A percentile compares a stretch with the other conserved stretches of the same genome.
These are phyloP conservation scores for Pascua guehoae DNA, from an alignment of 1,284 basidiomycete genomes.

Conservation along the genomic window DNA sequence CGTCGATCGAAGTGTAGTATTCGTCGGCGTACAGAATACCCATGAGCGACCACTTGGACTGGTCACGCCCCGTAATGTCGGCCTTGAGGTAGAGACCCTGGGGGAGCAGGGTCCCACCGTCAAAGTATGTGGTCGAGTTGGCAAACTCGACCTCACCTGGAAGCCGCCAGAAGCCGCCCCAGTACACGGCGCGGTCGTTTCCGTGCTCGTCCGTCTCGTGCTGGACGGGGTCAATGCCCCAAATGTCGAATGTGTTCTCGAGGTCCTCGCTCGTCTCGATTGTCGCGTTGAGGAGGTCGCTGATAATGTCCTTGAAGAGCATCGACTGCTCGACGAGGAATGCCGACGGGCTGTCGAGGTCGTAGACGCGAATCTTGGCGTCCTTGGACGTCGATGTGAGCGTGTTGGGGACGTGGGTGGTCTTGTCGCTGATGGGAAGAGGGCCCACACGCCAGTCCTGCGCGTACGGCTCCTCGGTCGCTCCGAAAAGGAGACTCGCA, in stretches of 20 bases:
- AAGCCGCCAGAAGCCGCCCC: conserved; percentile 23
- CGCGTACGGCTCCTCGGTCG: conserved; percentile 35
- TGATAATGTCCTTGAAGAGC: conserved; percentile 32
- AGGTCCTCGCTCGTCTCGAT: conserved; percentile 59
- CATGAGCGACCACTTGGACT: conserved; percentile 22
- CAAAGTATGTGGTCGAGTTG: conserved; percentile 20
- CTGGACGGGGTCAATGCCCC: conserved; percentile 42
- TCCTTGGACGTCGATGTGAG: conserved; percentile 12
- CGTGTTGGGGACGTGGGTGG: conserved; percentile 16
- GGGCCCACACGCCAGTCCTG: conserved; percentile 43
- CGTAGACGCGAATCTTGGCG: conserved; percentile 26
- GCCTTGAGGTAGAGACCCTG: background rate
- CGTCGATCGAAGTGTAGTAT: conserved; percentile 51
- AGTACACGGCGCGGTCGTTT: conserved; percentile 22
- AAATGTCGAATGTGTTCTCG: conserved; percentile 16
- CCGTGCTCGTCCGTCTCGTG: conserved; percentile 27
- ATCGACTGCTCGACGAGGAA: conserved; percentile 10
- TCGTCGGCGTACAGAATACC: conserved; percentile 33
- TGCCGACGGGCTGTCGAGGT: conserved; percentile 20
- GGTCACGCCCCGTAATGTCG: conserved; percentile 37
- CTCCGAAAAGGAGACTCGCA: conserved; percentile 33
- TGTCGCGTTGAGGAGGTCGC: conserved; percentile 25
- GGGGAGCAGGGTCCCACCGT: too few relatives aligned
- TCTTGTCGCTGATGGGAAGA: conserved; percentile 19
- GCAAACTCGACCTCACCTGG: conserved; percentile 16